Conservation (phyloP, 108 stramenopile species). For the Nitzschia inconspicua region DNA sequence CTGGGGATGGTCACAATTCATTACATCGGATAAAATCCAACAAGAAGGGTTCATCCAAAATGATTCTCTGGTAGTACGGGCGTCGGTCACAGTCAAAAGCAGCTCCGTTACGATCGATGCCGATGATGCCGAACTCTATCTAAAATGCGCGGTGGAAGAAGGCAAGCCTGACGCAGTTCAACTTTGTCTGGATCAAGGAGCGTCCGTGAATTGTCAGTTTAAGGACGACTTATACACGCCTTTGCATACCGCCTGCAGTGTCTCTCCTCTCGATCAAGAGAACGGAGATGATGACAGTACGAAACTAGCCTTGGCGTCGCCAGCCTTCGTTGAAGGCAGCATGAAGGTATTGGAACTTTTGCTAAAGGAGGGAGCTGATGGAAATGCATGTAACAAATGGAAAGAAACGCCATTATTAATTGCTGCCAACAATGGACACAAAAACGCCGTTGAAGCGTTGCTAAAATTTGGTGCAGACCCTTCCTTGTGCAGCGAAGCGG, state of each 20-base stretch:
- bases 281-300: slow-evolving; percentile 8
- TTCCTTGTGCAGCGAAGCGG: slow-evolving; percentile 78
- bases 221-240: slow-evolving; percentile 92
- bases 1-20: slow-evolving; percentile 92
- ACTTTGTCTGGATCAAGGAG: slow-evolving; percentile 73
- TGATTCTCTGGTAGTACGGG: slow-evolving; percentile 68
- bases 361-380: slow-evolving; percentile 77
- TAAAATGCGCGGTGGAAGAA: slow-evolving; percentile 90
- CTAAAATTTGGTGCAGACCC: slow-evolving; percentile 80
- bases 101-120: slow-evolving; percentile 72
- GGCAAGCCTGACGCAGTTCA: slow-evolving; percentile 82
- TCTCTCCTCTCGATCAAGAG: slow-evolving; percentile 27
- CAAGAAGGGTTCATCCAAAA: slow-evolving; percentile 78
- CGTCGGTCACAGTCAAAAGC: slow-evolving; percentile 79
- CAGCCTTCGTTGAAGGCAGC: slow-evolving; percentile 36
- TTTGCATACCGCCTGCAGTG: slow-evolving; percentile 83
- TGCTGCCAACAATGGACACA: slow-evolving; percentile 88
- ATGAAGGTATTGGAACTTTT: slow-evolving; percentile 78
- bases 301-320: neutral
- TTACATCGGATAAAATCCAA: slow-evolving; percentile 82
- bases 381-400: slow-evolving; percentile 92
- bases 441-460: slow-evolving; percentile 75
- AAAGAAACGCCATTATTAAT: slow-evolving; percentile 84
- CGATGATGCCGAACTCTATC: slow-evolving; percentile 85
- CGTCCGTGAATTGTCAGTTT: slow-evolving; percentile 87